These are phyloP conservation scores for Cryptosporidium sp. DNA, from an alignment of 169 alveolate genomes.

Conservation along the genomic window DNA sequence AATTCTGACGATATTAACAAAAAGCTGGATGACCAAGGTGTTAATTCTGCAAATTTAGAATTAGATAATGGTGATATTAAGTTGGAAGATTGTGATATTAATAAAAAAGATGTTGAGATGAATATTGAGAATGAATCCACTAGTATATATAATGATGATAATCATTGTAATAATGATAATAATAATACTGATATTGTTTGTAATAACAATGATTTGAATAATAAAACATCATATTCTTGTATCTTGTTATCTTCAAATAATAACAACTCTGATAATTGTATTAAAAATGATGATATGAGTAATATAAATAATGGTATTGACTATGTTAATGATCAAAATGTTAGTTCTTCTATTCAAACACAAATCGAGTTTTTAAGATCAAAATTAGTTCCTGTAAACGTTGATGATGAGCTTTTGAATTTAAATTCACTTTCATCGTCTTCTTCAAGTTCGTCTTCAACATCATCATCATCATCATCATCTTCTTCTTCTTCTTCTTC, in stretches of 20 bases:
- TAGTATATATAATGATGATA: neutral
- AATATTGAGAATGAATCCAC: neutral
- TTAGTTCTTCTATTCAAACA: constrained; percentile 31
- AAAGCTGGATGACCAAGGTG: neutral
- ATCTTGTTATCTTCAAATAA: constrained; percentile 1
- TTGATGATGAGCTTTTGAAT: constrained; percentile 31
- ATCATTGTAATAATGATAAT: neutral
- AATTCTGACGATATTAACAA: neutral
- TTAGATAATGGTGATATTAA: neutral
- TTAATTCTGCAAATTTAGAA: neutral
- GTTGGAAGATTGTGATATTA: neutral
- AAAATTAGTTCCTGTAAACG: constrained; percentile 46
- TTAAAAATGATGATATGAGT: neutral
- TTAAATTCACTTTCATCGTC: neutral
- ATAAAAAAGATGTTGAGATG: constrained; percentile 13
- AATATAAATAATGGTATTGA: neutral
- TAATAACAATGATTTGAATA: constrained; percentile 5
- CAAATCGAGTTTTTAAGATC: constrained; percentile 53
- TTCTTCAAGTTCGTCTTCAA: neutral
- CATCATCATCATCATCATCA: neutral
- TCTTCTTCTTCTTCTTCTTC: neutral
- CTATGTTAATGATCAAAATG: constrained; percentile 3
- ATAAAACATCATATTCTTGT: neutral
- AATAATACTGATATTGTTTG: neutral
- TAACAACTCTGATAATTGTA: neutral